These are phyloP conservation scores for Orbilia brochopaga DNA, from an alignment of 2,329 filamentous ascomycete species.

Conservation along the genomic window DNA sequence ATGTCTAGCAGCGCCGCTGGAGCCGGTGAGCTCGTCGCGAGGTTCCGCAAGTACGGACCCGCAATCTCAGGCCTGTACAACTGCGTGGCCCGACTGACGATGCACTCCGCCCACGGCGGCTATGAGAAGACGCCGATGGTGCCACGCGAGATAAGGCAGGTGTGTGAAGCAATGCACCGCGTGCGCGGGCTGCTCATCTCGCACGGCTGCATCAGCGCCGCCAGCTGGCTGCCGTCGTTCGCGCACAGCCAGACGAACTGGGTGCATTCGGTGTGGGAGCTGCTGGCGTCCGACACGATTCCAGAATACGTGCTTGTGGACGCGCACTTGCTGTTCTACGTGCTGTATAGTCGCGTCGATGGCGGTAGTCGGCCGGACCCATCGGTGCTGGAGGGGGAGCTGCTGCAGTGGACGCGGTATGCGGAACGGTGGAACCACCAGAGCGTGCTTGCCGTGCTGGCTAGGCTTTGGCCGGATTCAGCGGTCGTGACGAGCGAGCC, in stretches of 20 bases:
- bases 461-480: slow-evolving; percentile 42
- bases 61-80: slow-evolving; percentile 44
- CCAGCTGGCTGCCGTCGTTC: slow-evolving; percentile 39
- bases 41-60: slow-evolving; percentile 47
- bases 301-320: slow-evolving; percentile 45
- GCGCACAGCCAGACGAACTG: slow-evolving; percentile 46
- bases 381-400: slow-evolving; percentile 25
- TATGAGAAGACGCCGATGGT: slow-evolving; percentile 46
- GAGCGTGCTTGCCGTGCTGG: slow-evolving; percentile 26
- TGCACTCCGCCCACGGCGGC: slow-evolving; percentile 32
- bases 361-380: slow-evolving; percentile 37
- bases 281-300: slow-evolving; percentile 41
- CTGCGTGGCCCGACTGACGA: slow-evolving; percentile 38
- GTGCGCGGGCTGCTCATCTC: slow-evolving; percentile 29
- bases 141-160: slow-evolving; percentile 36
- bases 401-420: slow-evolving; percentile 38
- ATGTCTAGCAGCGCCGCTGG: slow-evolving; percentile 38
- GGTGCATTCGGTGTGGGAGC: slow-evolving; percentile 48
- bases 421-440: slow-evolving; percentile 47
- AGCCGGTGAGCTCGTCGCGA: slow-evolving; percentile 39
- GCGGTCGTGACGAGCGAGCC: slow-evolving; percentile 29
- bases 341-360: slow-evolving; percentile 39
- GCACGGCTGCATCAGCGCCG: slow-evolving; percentile 28
- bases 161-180: slow-evolving; percentile 38
- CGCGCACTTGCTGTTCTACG: slow-evolving; percentile 42